These are phyloP conservation scores for Macrotyloma uniflorum DNA, from an alignment of 306 rosid species.

Conservation along the genomic window DNA sequence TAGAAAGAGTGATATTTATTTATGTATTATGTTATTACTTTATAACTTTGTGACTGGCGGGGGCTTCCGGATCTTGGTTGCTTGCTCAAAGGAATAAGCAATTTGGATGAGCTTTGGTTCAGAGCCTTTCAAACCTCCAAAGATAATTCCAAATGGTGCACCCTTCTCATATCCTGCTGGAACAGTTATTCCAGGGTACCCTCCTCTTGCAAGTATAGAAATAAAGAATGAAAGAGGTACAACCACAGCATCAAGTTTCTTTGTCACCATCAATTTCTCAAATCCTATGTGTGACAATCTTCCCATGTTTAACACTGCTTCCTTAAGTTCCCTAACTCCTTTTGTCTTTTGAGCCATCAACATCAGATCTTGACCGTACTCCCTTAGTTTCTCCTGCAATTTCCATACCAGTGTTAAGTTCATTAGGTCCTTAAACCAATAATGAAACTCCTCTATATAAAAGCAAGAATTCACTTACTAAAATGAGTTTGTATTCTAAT, in stretches of 20 bases:
- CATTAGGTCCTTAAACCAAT: no score
- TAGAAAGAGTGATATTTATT: no score
- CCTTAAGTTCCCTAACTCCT: constrained; percentile 33
- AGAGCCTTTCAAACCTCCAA: constrained; percentile 70
- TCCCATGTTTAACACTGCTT: constrained; percentile 35
- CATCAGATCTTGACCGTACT: constrained; percentile 44
- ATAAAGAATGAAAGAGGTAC: constrained; percentile 29
- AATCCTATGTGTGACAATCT: constrained; percentile 36
- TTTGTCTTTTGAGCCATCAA: constrained; percentile 40
- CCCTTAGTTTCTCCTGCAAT: constrained; percentile 47
- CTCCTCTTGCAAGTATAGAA: constrained; percentile 60
- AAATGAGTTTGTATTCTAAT: no score
- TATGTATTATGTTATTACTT: no score
- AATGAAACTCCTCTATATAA: no score
- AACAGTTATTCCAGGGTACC: constrained; percentile 69
- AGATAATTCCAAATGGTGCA: constrained; percentile 63
- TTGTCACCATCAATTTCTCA: constrained; percentile 42
- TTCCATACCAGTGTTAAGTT: no score
- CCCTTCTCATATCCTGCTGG: constrained; percentile 64
- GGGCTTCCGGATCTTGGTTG: constrained; percentile 64
- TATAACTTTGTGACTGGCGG: no score
- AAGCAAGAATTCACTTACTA: no score
- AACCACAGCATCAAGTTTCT: constrained; percentile 60
- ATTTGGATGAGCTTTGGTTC: constrained; percentile 69
- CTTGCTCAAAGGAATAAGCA: constrained; percentile 73